Base-by-base conservation (phyloP, 2,329 filamentous ascomycete species). In the Neophaeococcomyces mojaviensis region DNA sequence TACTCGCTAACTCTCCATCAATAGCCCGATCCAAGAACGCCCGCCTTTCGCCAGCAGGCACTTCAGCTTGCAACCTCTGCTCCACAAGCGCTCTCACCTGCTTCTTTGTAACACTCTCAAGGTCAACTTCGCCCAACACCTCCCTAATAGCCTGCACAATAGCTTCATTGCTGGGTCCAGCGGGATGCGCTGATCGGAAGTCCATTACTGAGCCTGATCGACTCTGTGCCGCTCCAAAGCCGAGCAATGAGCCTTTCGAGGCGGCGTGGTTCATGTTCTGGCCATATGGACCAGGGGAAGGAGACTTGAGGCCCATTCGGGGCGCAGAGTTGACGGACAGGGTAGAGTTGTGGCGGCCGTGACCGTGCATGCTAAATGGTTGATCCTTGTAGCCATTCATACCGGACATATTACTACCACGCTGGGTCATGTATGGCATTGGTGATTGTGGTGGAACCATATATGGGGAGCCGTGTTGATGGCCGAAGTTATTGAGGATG, bases 31-130 rank as follows among this genome's bases (percentile, higher is more conserved):
- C 90, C 71, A 97, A 80, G 69, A 94, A 97, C 13, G 82, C 81
- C 63, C 85, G 81, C 64, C 88, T 83, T 66, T 96, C 89, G 18
- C 88, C 89, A 0, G 78, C 74, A 16, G 55, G 53, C 48, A 97
- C 74, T 64, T 95, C 88, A 3, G 86, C 90, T 70, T 96, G 90
- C 51, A 98, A 69, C 59, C 89, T 79, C 71, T 96, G 88, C 70
- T 98, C 92, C 10, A 95, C 88, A 36, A 97, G 76, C 3, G 86
- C 89, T 41, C 86, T 78, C 47, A 92, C 84, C 69, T 97, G 90
- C 72, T 98, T 98, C 81, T 97, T 98, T 5, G 92, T 98, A 39
- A 97, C 87, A n/a, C 78, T 90, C 64, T 98, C 92, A 34, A 98
- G 74, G 64, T 98, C 90, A 1, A 96, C 88, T 59, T 96, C 90